Evolutionary conservation across 352 stramenopile genomes (phyloP).

Genomic region (Pythium aristosporum): DNA sequence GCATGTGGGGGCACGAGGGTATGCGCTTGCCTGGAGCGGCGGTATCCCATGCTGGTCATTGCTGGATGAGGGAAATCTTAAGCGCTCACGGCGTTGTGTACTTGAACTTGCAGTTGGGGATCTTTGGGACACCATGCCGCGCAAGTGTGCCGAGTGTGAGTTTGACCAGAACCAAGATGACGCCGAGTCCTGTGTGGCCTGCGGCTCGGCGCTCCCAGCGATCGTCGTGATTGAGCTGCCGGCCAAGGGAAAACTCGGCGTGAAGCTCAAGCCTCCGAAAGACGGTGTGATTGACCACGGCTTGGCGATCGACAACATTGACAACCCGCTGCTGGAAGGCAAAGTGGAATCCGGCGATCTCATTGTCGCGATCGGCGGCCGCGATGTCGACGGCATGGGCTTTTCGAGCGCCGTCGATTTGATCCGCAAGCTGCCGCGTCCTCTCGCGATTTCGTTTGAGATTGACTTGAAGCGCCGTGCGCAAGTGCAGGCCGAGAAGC

Average conservation of each 20-base stretch:
- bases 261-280: constrained; percentile 85
- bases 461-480: constrained; percentile 66
- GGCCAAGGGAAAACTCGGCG: constrained; percentile 82
- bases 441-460: constrained; percentile 81
- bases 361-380: constrained; percentile 82
- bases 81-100: no score
- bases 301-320: constrained; percentile 86
- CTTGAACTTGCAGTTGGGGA: no score
- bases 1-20: no score
- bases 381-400: constrained; percentile 73
- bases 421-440: constrained; percentile 79
- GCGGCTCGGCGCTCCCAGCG: neutral
- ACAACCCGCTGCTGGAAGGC: constrained; percentile 81
- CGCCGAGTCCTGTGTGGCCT: constrained; percentile 3
- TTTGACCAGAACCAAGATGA: constrained; percentile 9
- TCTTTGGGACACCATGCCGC: neutral
- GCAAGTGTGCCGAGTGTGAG: constrained; percentile 2
- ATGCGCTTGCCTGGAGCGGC: no score
- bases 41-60: no score
- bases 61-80: neutral
- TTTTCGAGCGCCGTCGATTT: constrained; percentile 83
- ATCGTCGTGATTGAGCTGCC: constrained; percentile 81
- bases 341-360: constrained; percentile 81
- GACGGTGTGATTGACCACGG: constrained; percentile 79
- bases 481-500: constrained; percentile 58